Conservation (phyloP, 345 rosid genomes). For the Lumnitzera racemosa region DNA sequence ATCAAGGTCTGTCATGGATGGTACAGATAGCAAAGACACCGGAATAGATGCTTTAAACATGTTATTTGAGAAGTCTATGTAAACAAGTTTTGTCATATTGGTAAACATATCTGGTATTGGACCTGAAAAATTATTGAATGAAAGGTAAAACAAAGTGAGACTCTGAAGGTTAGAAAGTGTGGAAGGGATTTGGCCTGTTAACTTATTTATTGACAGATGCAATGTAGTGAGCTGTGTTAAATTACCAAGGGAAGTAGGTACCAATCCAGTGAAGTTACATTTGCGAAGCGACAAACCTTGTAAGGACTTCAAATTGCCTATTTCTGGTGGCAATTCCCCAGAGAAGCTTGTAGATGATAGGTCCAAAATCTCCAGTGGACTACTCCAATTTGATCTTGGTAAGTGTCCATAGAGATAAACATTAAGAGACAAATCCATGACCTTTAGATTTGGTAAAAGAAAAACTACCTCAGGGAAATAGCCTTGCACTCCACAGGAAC, state of each 20-base stretch:
- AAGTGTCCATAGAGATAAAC: background rate
- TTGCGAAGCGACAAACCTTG: background rate
- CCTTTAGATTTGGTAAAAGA: background rate
- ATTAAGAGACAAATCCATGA: background rate
- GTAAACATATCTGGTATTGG: background rate
- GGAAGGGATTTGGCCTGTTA: background rate
- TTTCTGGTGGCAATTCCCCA: slow-evolving; percentile 18
- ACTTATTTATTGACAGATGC: background rate
- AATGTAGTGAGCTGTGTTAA: slow-evolving; percentile 12
- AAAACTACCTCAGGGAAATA: background rate
- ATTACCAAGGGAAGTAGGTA: slow-evolving; percentile 19
- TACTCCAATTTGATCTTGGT: slow-evolving; percentile 8
- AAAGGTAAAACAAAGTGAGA: background rate
- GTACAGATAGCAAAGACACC: slow-evolving; percentile 15
- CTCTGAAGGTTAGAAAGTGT: background rate
- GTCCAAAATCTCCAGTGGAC: background rate
- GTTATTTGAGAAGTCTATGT: slow-evolving; percentile 3
- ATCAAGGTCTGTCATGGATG: slow-evolving; percentile 6
- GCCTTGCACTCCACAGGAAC: background rate
- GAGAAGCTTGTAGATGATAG: slow-evolving; percentile 1
- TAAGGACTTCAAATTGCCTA: slow-evolving; percentile 6
- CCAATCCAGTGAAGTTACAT: slow-evolving; percentile 14
- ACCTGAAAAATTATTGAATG: background rate
- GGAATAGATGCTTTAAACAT: slow-evolving; percentile 13
- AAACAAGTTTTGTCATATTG: slow-evolving; percentile 7